These are phyloP conservation scores for Lyophyllum atratum DNA, from an alignment of 768 basidiomycete genomes.

Conservation along the genomic window DNA sequence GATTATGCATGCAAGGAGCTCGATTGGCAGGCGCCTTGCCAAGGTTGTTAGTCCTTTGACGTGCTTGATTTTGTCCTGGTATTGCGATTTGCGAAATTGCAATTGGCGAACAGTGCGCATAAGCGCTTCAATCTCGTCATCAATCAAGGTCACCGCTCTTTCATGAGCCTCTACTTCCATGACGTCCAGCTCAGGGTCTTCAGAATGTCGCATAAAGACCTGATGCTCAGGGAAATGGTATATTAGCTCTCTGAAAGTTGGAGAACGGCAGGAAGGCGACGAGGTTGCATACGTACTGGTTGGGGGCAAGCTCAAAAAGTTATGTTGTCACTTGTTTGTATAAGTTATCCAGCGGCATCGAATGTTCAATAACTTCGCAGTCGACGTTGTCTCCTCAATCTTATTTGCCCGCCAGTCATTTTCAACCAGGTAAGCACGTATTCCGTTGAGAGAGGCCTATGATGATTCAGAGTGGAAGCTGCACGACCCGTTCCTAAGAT, in stretches of 20 bases:
- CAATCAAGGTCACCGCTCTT: slow-evolving; percentile 38
- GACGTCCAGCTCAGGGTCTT: neutral
- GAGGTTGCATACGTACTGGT: no score
- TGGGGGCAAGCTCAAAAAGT: neutral
- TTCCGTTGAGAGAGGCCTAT: slow-evolving; percentile 15
- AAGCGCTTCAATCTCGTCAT: slow-evolving; percentile 45
- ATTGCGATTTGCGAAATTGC: slow-evolving; percentile 41
- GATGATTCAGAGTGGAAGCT: slow-evolving; percentile 98
- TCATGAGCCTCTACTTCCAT: slow-evolving; percentile 33
- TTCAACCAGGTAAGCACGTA: slow-evolving; percentile 6
- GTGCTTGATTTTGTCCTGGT: slow-evolving; percentile 43
- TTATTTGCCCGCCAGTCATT: neutral
- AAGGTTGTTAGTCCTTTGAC: slow-evolving; percentile 52
- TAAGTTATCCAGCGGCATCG: neutral
- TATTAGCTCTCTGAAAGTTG: neutral
- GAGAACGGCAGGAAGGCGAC: neutral
- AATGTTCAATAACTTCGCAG: neutral
- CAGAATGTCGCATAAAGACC: neutral
- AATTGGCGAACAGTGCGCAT: slow-evolving; percentile 41
- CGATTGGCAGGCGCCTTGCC: slow-evolving; percentile 55
- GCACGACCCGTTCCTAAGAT: slow-evolving; percentile 55
- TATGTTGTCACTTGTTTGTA: neutral
- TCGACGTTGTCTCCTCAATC: neutral
- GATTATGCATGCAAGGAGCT: slow-evolving; percentile 57
- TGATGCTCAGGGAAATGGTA: neutral